Conservation (phyloP, 2,329 filamentous ascomycete genomes). For the Trichophaea hybrida region DNA sequence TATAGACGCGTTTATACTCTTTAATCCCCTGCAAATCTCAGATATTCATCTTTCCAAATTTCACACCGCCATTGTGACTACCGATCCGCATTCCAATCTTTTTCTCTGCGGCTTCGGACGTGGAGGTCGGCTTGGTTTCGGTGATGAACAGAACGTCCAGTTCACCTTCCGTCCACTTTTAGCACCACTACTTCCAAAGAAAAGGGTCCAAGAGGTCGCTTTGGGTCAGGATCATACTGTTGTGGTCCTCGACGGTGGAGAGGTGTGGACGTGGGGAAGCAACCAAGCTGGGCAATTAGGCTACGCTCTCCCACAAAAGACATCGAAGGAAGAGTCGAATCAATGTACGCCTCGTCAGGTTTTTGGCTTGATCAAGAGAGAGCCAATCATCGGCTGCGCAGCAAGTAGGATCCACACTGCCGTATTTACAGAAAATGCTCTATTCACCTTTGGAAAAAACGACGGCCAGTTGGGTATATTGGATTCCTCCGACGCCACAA, state of each 20-base stretch:
- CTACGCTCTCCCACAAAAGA: constrained; percentile 50
- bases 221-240: constrained; percentile 85
- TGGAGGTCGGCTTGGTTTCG: constrained; percentile 74
- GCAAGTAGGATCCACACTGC: constrained; percentile 88
- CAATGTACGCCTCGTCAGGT: constrained; percentile 73
- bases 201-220: constrained; percentile 60
- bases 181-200: constrained; percentile 17
- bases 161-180: constrained; percentile 59
- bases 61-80: constrained; percentile 76
- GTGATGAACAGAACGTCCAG: constrained; percentile 66
- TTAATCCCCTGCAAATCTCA: constrained; percentile 16
- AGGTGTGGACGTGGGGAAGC: constrained; percentile 87
- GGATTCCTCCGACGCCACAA: constrained; percentile 75
- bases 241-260: constrained; percentile 71
- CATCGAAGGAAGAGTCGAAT: constrained; percentile 49
- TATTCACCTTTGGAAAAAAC: constrained; percentile 94
- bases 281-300: constrained; percentile 78
- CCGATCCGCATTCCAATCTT: constrained; percentile 75
- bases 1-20: constrained; percentile 16
- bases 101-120: constrained; percentile 87
- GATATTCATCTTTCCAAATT: constrained; percentile 59
- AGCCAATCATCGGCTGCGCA: constrained; percentile 64
- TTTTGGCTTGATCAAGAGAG: constrained; percentile 80
- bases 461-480: constrained; percentile 85
- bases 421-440: constrained; percentile 61